Percentiles rank a stretch among this genome's conserved stretches.
These are phyloP conservation scores for Populus nigra DNA, from an alignment of 345 rosid species.

Conservation along the genomic window DNA sequence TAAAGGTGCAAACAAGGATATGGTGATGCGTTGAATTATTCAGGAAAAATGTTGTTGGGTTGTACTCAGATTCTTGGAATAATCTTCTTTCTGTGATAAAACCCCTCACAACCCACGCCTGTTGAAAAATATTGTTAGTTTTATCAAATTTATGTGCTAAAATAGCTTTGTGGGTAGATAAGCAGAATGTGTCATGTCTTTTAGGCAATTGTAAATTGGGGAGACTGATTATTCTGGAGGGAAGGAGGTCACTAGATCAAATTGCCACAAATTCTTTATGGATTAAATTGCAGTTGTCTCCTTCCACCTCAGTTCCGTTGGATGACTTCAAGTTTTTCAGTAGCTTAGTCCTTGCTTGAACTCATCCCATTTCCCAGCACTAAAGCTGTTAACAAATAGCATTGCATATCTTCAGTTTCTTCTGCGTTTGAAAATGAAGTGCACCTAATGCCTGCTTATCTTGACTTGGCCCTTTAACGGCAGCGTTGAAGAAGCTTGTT, in stretches of 20 bases:
- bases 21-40: constrained; percentile 30
- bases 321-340: background rate
- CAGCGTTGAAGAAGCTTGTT: background rate
- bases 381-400: background rate
- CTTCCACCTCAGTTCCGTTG: background rate
- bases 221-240: background rate
- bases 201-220: constrained; percentile 4
- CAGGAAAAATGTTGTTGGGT: background rate
- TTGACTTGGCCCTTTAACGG: background rate
- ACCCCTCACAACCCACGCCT: background rate
- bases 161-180: background rate
- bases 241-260: background rate
- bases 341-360: background rate
- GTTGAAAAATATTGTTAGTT: background rate
- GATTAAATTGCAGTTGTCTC: background rate
- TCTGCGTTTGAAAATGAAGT: background rate
- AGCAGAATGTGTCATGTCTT: background rate
- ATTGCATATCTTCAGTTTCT: background rate
- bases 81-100: constrained; percentile 15
- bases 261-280: background rate
- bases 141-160: background rate
- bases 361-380: background rate
- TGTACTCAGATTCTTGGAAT: background rate
- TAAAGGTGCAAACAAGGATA: constrained; percentile 32
- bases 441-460: background rate